phyloP scores from a whole-genome alignment of 257 asterid species.

The Nemophila menziesii region DNA sequence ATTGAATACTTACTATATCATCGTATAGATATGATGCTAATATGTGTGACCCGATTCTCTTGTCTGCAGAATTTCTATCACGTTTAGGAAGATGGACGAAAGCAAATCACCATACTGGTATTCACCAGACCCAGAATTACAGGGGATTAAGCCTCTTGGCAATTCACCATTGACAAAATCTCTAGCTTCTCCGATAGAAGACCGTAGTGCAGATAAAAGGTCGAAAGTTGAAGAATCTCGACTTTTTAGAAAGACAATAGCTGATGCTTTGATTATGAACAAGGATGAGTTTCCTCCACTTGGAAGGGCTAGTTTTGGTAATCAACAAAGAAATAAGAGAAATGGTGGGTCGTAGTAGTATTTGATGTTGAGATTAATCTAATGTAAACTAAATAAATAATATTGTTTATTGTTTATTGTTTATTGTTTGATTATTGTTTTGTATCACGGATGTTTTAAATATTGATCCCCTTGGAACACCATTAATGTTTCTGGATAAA shows the following conservation, averaged over 20 bases:
- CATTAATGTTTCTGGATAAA: no score
- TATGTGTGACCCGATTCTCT: background rate
- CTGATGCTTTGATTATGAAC: background rate
- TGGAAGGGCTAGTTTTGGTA: background rate
- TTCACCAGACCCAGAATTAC: slow-evolving; percentile 11
- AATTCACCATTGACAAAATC: background rate
- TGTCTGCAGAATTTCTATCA: slow-evolving; percentile 19
- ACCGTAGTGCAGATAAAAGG: background rate
- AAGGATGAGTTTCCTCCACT: slow-evolving; percentile 14
- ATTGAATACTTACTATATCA: background rate
- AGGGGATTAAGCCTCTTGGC: slow-evolving; percentile 8
- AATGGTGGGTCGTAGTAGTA: no score
- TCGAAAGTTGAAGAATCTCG: background rate
- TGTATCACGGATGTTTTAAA: no score
- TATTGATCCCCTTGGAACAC: no score
- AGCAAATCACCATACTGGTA: slow-evolving; percentile 10
- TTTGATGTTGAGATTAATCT: no score
- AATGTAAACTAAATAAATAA: no score
- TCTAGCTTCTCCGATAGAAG: background rate
- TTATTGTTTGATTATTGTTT: no score
- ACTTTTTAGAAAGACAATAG: background rate
- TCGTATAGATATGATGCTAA: no score
- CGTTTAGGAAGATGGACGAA: slow-evolving; percentile 25
- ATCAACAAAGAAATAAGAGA: background rate
- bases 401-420: no score